Conservation (phyloP, 208 protist genomes). For the Leishmania major region DNA sequence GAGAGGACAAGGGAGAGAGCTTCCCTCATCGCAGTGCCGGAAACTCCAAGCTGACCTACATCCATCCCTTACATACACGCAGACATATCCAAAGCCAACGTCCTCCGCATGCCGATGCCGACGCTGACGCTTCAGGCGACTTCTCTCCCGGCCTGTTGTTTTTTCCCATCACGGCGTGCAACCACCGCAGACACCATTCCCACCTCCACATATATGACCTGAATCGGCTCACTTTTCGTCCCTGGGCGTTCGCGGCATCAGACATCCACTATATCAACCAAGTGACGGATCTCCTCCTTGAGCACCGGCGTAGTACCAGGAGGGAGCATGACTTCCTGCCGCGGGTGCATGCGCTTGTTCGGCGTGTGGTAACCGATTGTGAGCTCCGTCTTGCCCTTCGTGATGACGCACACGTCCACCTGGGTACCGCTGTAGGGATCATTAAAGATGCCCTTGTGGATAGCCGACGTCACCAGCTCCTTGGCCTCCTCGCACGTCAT, state of each 20-base stretch:
- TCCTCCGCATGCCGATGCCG: background rate
- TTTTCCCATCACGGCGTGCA: background rate
- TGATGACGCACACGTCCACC: constrained; percentile 99
- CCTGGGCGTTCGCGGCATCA: constrained; percentile 10
- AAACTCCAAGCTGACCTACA: background rate
- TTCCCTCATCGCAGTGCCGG: background rate
- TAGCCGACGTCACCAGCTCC: constrained; percentile 96
- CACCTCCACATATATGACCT: background rate
- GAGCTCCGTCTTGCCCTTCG: constrained; percentile 83
- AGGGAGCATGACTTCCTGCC: constrained; percentile 68
- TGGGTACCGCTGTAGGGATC: constrained; percentile 99
- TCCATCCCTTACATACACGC: background rate
- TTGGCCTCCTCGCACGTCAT: constrained; percentile 97
- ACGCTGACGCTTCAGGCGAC: background rate
- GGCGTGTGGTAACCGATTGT: constrained; percentile 86
- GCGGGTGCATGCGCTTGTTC: constrained; percentile 83
- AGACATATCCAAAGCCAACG: background rate
- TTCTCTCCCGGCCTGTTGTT: background rate
- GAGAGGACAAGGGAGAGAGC: background rate
- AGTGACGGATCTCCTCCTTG: constrained; percentile 74
- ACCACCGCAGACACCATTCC: no score
- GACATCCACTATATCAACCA: constrained; percentile 80
- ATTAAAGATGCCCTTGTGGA: constrained; percentile 99
- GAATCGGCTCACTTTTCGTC: background rate
- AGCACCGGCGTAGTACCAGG: constrained; percentile 83